phyloP scores from a whole-genome alignment of 176 grass and related monocot species.

The Typha latifolia region DNA sequence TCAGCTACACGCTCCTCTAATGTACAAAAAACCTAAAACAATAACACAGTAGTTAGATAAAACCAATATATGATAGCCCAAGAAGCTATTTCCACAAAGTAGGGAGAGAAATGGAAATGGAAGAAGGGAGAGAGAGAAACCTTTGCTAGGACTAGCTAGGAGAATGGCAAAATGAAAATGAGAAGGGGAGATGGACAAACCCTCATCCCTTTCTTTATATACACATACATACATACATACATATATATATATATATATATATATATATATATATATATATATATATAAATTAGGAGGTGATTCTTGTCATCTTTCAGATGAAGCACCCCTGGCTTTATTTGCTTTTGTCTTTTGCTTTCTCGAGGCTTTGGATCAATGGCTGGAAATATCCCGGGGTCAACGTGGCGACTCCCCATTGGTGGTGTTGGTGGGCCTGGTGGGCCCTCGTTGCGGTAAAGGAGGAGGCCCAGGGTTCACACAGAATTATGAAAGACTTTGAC shows the following conservation, averaged over 20 bases:
- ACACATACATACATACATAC: neutral
- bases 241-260: too few species aligned
- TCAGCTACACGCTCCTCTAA: slow-evolving; percentile 23
- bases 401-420: slow-evolving; percentile 32
- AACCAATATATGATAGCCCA: neutral
- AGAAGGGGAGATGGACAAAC: slow-evolving; percentile 31
- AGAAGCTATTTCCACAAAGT: neutral
- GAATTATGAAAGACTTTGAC: slow-evolving; percentile 37
- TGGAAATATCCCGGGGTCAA: slow-evolving; percentile 49
- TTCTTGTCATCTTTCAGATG: slow-evolving; percentile 49
- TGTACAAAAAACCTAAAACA: slow-evolving; percentile 49
- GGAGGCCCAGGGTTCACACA: slow-evolving; percentile 58
- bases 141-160: neutral
- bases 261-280: too few species aligned
- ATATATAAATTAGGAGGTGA: slow-evolving; percentile 18
- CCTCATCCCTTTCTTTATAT: slow-evolving; percentile 46
- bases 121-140: slow-evolving; percentile 9
- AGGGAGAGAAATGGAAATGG: slow-evolving; percentile 14
- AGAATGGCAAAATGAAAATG: slow-evolving; percentile 22
- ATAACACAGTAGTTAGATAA: slow-evolving; percentile 12
- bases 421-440: slow-evolving; percentile 40
- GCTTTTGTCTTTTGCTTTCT: slow-evolving; percentile 36
- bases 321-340: slow-evolving; percentile 65
- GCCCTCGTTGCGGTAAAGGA: slow-evolving; percentile 45
- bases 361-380: slow-evolving; percentile 40